These are phyloP conservation scores for Microsporum ferrugineum DNA, from an alignment of 2,329 filamentous ascomycete genomes.

Conservation along the genomic window DNA sequence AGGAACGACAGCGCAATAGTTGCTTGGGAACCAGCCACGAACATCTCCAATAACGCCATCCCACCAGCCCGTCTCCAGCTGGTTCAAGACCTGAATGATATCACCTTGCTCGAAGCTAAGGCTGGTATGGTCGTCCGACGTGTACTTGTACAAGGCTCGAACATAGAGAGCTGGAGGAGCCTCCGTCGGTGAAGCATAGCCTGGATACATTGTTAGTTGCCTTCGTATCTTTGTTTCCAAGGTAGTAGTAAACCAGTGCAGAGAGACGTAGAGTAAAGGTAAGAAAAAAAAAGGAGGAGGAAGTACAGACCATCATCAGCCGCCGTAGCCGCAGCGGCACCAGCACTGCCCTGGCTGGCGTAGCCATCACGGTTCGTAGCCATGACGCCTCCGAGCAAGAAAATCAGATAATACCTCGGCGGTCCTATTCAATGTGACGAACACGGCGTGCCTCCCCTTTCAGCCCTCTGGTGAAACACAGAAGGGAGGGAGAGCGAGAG, in stretches of 20 bases:
- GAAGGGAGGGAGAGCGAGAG: not conserved
- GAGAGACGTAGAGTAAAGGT: too few relatives aligned
- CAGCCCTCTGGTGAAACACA: not conserved
- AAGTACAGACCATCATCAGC: conserved; percentile 1
- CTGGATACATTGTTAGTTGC: conserved; percentile 2
- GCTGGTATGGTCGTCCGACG: conserved; percentile 92
- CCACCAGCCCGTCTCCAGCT: conserved; percentile 98
- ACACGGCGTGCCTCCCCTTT: not conserved
- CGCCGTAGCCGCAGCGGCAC: not conserved
- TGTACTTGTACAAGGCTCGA: conserved; percentile 92
- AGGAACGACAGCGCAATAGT: conserved; percentile 84
- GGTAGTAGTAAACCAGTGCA: too few relatives aligned
- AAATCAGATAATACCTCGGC: not conserved
- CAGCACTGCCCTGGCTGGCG: not conserved
- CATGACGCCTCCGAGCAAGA: not conserved
- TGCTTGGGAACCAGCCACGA: conserved; percentile 97
- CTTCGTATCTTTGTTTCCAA: not conserved
- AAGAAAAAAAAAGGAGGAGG: not conserved
- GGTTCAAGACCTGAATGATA: conserved; percentile 95
- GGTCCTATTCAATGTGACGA: not conserved
- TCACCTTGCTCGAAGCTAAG: conserved; percentile 94
- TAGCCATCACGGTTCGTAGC: not conserved
- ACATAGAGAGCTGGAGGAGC: conserved; percentile 60
- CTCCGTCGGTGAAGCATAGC: conserved; percentile 20
- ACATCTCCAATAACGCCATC: conserved; percentile 96